Evolutionary conservation across 192 early-diverging fungal species (phyloP), one percentile per base, ranked within the genome.

Genomic region (Mortierella alpina): DNA sequence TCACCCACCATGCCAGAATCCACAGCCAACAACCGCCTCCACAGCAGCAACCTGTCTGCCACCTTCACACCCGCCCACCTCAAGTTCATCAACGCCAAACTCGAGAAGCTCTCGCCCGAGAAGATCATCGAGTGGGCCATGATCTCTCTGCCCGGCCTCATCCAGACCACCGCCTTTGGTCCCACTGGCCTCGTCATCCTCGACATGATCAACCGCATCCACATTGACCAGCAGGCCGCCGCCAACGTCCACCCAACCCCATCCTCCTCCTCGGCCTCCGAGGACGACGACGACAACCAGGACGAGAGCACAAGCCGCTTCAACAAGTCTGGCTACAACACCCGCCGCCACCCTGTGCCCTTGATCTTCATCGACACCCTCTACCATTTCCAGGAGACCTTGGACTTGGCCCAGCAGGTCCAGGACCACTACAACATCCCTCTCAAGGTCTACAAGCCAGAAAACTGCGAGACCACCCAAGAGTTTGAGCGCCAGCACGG

Each of bases 151-250:
- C 91, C 91, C 18, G 86, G 87, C 13, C 87, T 98, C 15, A 96
- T 91, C 82, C 97, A 98, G 81, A 96, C 95, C 50, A 97, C 97
- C 31, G 95, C 97, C 23, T 97, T 98, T 82, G 97, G 97, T 7
- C 90, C 94, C 39, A 95, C 97, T 7, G 97, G 97, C 46, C 88
- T 94, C 71, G 95, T 92, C 67, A 94, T 94, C 65, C 78, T 93
- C 44, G 94, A 98, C 83, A 93, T 98, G 84, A 88, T 96, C 64
- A 85, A 85, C 63, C 91, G 93, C 62, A 88, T 94, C 56, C 87
- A 85, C 59, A 70, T 86, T 42, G 86, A 91, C 13, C 81, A 86
- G 7, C 76, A 80, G 42, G 60, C 76, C 40, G 82, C 88, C 12
- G 86, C 72, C 40, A 69, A 72, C 48, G 60, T 56, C 63, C 75